Evolutionary conservation across 1,139 yeast genomes (phyloP).

Genomic region (Yamadazyma triangularis): DNA sequence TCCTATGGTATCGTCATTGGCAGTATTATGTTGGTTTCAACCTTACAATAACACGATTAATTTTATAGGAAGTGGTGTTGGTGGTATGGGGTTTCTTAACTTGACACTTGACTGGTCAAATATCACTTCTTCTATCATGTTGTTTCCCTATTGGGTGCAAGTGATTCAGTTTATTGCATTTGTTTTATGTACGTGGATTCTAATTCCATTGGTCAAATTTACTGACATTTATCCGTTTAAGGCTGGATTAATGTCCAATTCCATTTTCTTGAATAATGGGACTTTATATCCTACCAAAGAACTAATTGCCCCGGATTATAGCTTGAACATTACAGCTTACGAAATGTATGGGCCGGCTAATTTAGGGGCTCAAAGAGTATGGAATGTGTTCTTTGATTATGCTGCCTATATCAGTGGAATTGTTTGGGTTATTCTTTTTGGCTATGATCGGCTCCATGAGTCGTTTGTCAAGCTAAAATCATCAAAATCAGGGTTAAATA

Average conservation of each 20-base stretch:
- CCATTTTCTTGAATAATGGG: constrained; percentile 28
- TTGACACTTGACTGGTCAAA: constrained; percentile 44
- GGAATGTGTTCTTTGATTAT: constrained; percentile 50
- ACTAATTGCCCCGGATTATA: constrained; percentile 27
- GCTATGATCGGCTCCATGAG: constrained; percentile 19
- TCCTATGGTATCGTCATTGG: constrained; percentile 39
- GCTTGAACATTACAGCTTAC: constrained; percentile 37
- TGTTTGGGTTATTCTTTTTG: constrained; percentile 40
- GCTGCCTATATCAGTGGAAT: constrained; percentile 48
- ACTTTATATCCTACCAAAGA: constrained; percentile 29
- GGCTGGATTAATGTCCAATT: constrained; percentile 39
- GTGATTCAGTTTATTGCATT: constrained; percentile 39
- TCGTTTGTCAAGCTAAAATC: constrained; percentile 12
- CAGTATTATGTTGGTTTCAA: constrained; percentile 41
- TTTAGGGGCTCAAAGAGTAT: constrained; percentile 42
- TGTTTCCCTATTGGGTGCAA: constrained; percentile 44
- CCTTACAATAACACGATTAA: constrained; percentile 31
- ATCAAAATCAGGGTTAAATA: neutral
- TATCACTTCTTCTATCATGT: constrained; percentile 39
- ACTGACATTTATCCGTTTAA: constrained; percentile 20
- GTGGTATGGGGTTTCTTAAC: constrained; percentile 42
- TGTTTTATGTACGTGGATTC: constrained; percentile 36
- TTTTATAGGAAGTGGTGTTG: constrained; percentile 42
- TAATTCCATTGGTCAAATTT: constrained; percentile 40
- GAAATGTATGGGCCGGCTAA: constrained; percentile 33